Evolutionary conservation across 192 early-diverging fungal species (phyloP).

Genomic region (Coemansia sp.): DNA sequence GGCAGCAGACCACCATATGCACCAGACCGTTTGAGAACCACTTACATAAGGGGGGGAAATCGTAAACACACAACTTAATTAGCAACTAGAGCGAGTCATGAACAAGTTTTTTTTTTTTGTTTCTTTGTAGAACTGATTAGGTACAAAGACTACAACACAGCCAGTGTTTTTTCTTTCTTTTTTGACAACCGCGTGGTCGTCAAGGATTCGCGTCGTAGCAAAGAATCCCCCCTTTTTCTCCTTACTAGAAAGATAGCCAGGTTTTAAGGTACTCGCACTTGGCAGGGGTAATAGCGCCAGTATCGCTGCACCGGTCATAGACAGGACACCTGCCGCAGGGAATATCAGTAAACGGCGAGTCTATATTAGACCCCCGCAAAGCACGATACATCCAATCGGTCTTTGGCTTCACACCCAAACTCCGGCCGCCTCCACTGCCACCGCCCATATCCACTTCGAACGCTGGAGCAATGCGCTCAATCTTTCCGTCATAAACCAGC

Average conservation of each 20-base stretch:
- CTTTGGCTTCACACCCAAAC: constrained; percentile 57
- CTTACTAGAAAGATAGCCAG: constrained; percentile 69
- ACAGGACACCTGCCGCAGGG: constrained; percentile 94
- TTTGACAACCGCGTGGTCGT: constrained; percentile 7
- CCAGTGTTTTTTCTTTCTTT: no score
- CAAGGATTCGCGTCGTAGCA: not conserved
- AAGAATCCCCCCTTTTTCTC: not conserved
- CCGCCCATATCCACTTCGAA: constrained; percentile 59
- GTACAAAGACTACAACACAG: not conserved
- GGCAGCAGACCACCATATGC: not conserved
- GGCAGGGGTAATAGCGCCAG: constrained; percentile 73
- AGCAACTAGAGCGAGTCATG: not conserved
- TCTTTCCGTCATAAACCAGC: constrained; percentile 83
- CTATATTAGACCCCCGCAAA: constrained; percentile 53
- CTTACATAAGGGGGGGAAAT: not conserved
- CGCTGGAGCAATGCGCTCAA: constrained; percentile 66
- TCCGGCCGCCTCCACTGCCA: constrained; percentile 60
- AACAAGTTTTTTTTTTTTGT: not conserved
- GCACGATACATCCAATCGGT: constrained; percentile 76
- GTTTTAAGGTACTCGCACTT: constrained; percentile 81
- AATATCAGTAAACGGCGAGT: constrained; percentile 70
- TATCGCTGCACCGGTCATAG: constrained; percentile 70
- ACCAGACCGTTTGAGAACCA: not conserved
- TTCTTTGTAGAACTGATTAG: not conserved
- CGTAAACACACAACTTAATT: not conserved